These are phyloP conservation scores for Protostelium mycophagum DNA, from an alignment of 78 protist species.

Conservation along the genomic window DNA sequence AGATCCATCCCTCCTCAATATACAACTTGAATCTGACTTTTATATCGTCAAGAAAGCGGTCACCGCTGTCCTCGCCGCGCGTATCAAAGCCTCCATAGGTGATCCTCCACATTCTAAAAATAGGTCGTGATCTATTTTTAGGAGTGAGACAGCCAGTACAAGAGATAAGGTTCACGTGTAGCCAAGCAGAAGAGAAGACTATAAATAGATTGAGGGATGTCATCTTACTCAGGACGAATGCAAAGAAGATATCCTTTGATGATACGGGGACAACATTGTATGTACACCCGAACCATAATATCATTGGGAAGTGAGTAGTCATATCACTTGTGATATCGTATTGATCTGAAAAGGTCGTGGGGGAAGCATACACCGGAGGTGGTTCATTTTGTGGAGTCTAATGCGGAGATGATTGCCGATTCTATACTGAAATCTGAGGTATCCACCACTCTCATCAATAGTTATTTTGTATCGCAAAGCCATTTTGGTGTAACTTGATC, in stretches of 20 bases:
- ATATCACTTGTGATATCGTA: not conserved
- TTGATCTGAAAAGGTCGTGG: not conserved
- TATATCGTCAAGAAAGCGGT: not conserved
- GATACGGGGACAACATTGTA: not conserved
- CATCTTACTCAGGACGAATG: not conserved
- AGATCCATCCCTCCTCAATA: not conserved
- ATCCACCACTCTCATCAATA: too few relatives aligned
- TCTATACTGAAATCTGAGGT: too few relatives aligned
- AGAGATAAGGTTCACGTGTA: constrained; percentile 6
- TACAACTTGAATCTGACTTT: constrained; percentile 14
- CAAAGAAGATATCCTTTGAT: not conserved
- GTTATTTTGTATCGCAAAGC: too few relatives aligned
- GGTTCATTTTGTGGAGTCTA: not conserved
- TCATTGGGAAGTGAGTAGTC: not conserved
- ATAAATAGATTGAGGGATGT: not conserved
- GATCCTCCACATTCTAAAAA: not conserved
- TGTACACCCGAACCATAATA: not conserved
- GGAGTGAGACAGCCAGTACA: constrained; percentile 4
- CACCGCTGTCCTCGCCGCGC: constrained; percentile 10
- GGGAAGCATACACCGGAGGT: not conserved
- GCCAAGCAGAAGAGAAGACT: not conserved
- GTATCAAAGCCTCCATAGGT: constrained; percentile 4
- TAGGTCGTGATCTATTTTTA: not conserved
- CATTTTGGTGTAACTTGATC: too few relatives aligned
- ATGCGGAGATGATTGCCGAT: not conserved